Evolutionary conservation across 768 basidiomycete species (phyloP).

Genomic region (Gautieria morchelliformis): DNA sequence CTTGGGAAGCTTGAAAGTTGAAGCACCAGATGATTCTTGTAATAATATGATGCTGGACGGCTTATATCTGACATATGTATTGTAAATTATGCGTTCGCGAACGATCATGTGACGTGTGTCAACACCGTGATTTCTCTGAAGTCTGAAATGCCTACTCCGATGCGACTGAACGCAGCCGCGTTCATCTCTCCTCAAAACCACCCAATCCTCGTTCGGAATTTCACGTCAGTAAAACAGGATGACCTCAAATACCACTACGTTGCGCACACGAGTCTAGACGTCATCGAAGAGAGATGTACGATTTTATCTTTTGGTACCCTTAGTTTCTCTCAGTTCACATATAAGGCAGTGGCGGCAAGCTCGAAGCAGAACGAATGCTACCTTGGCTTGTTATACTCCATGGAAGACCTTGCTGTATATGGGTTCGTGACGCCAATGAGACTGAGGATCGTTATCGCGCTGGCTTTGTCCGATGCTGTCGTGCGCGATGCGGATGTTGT

Average conservation of each 20-base stretch:
- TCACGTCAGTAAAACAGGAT: slow-evolving; percentile 45
- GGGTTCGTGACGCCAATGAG: slow-evolving; percentile 85
- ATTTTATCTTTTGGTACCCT: slow-evolving; percentile 10
- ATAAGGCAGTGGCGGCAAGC: slow-evolving; percentile 26
- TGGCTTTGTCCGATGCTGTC: slow-evolving; percentile 73
- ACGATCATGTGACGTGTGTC: background rate
- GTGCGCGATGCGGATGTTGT: slow-evolving; percentile 73
- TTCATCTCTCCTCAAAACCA: slow-evolving; percentile 81
- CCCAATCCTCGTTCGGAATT: slow-evolving; percentile 69
- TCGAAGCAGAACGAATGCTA: slow-evolving; percentile 68
- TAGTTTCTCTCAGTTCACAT: background rate
- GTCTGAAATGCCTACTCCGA: slow-evolving; percentile 47
- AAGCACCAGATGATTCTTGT: too few species aligned
- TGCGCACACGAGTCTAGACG: slow-evolving; percentile 83
- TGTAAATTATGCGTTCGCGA: background rate
- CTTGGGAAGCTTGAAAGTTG: too few species aligned
- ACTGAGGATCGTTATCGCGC: slow-evolving; percentile 75
- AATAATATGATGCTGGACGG: too few species aligned
- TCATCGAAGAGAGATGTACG: slow-evolving; percentile 86
- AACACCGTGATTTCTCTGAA: background rate
- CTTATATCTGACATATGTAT: too few species aligned
- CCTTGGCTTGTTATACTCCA: slow-evolving; percentile 76
- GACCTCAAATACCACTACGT: slow-evolving; percentile 84
- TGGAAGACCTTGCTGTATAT: slow-evolving; percentile 90
- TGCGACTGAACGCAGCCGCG: slow-evolving; percentile 72